Conservation (phyloP, 2,329 filamentous ascomycete species). For the Magnaporthales sp. region DNA sequence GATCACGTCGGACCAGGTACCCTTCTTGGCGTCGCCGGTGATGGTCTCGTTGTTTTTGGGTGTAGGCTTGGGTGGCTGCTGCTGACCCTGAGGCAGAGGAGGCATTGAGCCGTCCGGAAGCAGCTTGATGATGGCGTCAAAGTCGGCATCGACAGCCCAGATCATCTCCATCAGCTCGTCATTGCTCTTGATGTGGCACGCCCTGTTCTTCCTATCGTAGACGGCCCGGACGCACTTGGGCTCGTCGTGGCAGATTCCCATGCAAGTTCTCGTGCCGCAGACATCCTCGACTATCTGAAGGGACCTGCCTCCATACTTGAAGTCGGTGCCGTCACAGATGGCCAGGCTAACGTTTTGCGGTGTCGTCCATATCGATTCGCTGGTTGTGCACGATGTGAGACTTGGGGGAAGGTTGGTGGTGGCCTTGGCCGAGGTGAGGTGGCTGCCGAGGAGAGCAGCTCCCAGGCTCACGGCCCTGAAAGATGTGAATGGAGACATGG, state of each 20-base stretch:
- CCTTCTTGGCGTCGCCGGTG: conserved; percentile 12
- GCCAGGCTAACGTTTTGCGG: neutral
- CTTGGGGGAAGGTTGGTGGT: neutral
- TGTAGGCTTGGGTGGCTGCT: neutral
- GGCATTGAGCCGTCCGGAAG: neutral
- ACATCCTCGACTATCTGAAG: neutral
- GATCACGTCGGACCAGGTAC: conserved; percentile 17
- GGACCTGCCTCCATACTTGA: neutral
- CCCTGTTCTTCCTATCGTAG: conserved; percentile 2
- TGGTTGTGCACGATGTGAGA: neutral
- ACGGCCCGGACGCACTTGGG: neutral
- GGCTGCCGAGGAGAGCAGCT: neutral
- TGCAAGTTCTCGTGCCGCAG: neutral
- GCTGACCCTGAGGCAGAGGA: neutral
- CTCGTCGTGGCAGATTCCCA: neutral
- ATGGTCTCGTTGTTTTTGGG: conserved; percentile 1
- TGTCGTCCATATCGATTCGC: neutral
- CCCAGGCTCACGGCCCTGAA: conserved; percentile 1
- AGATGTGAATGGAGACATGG: neutral
- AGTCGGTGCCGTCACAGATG: conserved; percentile 3
- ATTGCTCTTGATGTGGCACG: conserved; percentile 1
- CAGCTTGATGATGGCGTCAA: conserved; percentile 2
- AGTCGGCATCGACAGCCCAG: neutral
- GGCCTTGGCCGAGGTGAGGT: neutral
- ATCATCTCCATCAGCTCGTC: neutral